Percentiles rank a stretch among this genome's conserved stretches.
Conservation (phyloP, 2,329 filamentous ascomycete genomes). For the Parastagonospora avenae region DNA sequence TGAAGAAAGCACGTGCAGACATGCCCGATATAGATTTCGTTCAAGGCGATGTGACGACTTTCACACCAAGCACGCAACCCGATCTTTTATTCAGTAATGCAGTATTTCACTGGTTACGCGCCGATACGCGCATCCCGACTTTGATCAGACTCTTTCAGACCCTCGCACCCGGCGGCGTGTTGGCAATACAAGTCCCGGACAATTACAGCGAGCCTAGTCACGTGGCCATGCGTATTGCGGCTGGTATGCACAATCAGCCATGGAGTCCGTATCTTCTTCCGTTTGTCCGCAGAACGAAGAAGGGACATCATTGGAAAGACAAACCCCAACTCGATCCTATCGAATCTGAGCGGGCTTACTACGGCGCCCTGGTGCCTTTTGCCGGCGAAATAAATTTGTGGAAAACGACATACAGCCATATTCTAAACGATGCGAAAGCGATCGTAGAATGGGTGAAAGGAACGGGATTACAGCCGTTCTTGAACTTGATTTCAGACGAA, state of each 20-base stretch:
- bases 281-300: too few relatives aligned
- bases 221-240: constrained; percentile 55
- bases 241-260: constrained; percentile 30
- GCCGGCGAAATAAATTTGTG: constrained; percentile 56
- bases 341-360: constrained; percentile 54
- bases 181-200: constrained; percentile 62
- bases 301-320: too few relatives aligned
- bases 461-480: constrained; percentile 61
- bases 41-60: constrained; percentile 54
- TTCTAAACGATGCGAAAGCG: constrained; percentile 53
- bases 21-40: constrained; percentile 52
- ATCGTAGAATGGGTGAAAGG: constrained; percentile 67
- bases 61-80: constrained; percentile 27
- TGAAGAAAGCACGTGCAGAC: constrained; percentile 52
- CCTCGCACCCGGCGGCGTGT: constrained; percentile 52
- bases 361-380: constrained; percentile 54
- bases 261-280: constrained; percentile 39
- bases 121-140: constrained; percentile 50
- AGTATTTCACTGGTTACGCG: constrained; percentile 63
- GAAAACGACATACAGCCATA: constrained; percentile 61
- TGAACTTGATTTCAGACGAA: constrained; percentile 55
- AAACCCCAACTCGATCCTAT: constrained; percentile 54
- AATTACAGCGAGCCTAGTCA: constrained; percentile 59
- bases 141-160: constrained; percentile 52
- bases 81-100: constrained; percentile 62